These are phyloP conservation scores for Taphrina populina DNA, from an alignment of 1,139 yeast species.

Conservation along the genomic window DNA sequence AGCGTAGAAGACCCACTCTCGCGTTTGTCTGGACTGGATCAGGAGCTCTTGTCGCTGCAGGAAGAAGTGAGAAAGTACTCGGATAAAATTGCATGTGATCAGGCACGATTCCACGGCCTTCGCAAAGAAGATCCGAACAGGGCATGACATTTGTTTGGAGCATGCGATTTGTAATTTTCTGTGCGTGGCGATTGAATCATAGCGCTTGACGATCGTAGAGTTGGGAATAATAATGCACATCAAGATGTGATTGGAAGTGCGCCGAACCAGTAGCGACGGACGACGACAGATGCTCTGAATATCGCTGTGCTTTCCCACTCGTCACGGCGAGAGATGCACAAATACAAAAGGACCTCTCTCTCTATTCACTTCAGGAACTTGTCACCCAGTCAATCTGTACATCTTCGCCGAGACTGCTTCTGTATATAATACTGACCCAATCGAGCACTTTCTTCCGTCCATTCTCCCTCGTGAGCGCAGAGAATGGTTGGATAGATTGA, in stretches of 20 bases:
- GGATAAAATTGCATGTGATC: neutral
- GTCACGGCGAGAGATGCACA: neutral
- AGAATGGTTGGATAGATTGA: neutral
- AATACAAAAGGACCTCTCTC: neutral
- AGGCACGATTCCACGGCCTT: no score
- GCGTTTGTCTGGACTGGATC: conserved; percentile 4
- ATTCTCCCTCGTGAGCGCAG: neutral
- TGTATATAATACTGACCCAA: conserved; percentile 18
- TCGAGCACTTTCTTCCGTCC: neutral
- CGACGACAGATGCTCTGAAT: no score
- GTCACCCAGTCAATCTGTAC: conserved; percentile 29
- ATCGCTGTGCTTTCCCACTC: no score
- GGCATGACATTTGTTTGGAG: no score
- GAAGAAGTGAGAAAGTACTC: conserved; percentile 3
- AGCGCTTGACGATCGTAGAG: no score
- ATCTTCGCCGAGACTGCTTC: neutral
- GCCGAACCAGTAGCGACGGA: no score
- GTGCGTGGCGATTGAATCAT: no score
- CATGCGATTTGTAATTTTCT: no score
- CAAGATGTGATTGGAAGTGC: no score
- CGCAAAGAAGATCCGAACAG: no score
- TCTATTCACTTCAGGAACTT: neutral
- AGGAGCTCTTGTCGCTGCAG: conserved; percentile 4
- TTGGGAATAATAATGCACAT: no score
- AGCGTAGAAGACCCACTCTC: neutral